Evolutionary conservation across 1,284 basidiomycete species (phyloP).

Genomic region (Trichosporon sp.): DNA sequence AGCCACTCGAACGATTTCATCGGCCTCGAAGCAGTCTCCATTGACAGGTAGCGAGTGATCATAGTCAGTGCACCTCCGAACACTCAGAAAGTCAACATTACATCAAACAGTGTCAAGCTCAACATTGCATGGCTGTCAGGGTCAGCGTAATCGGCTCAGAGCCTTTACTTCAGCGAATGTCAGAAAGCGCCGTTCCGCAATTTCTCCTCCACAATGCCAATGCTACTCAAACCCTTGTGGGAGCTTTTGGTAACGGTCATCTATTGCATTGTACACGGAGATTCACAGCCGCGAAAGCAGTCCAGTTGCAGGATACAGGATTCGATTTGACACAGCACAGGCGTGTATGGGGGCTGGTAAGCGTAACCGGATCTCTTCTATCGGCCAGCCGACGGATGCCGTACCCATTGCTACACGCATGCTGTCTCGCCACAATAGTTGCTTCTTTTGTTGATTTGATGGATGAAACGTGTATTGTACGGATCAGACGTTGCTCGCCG

Average conservation of each 20-base stretch:
- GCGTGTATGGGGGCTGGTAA: background rate
- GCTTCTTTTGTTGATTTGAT: background rate
- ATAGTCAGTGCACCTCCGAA: no score
- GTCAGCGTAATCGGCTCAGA: no score
- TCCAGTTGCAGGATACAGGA: slow-evolving; percentile 1
- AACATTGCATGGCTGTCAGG: no score
- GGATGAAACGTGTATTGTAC: background rate
- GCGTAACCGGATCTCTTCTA: no score
- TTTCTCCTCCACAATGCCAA: no score
- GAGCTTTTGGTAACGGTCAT: background rate
- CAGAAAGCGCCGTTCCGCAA: background rate
- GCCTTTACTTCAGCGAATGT: no score
- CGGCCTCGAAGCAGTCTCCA: no score
- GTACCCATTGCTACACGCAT: background rate
- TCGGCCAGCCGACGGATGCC: background rate
- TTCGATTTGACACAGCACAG: background rate
- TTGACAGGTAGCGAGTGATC: no score
- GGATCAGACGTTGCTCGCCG: background rate
- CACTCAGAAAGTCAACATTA: no score
- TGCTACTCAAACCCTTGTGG: background rate
- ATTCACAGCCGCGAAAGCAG: background rate
- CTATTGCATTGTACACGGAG: slow-evolving; percentile 3
- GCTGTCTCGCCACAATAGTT: background rate
- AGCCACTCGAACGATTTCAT: no score
- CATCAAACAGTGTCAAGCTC: no score